phyloP scores from a whole-genome alignment of 2,329 filamentous ascomycete species.

The Chrysosphaeria jannelii region DNA sequence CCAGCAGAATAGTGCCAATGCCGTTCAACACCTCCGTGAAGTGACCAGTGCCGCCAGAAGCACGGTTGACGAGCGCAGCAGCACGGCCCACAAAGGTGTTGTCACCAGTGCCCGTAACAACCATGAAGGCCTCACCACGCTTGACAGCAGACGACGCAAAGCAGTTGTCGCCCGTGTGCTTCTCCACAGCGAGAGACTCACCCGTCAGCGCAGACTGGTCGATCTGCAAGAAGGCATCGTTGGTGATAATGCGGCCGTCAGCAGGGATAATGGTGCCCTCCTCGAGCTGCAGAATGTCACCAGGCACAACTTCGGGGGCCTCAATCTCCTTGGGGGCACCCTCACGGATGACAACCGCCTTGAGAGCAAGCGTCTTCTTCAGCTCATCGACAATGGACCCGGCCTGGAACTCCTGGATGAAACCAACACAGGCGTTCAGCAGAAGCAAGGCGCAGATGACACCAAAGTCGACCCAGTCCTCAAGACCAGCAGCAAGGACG shows the following conservation, averaged over 20 bases:
- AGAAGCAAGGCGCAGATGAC: slow-evolving; percentile 54
- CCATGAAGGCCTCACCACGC: slow-evolving; percentile 60
- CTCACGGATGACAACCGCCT: slow-evolving; percentile 65
- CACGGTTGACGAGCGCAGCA: slow-evolving; percentile 57
- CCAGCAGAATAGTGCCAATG: slow-evolving; percentile 52
- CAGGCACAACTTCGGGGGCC: slow-evolving; percentile 59
- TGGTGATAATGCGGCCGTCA: slow-evolving; percentile 61
- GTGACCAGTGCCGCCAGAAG: slow-evolving; percentile 45
- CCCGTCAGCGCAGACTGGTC: slow-evolving; percentile 82
- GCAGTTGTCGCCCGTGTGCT: slow-evolving; percentile 52
- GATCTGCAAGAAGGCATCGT: slow-evolving; percentile 61
- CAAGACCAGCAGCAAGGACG: slow-evolving; percentile 51
- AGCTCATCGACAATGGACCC: slow-evolving; percentile 73
- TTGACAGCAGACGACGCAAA: slow-evolving; percentile 74
- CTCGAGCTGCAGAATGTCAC: slow-evolving; percentile 70
- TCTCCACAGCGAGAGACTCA: slow-evolving; percentile 75
- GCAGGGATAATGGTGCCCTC: slow-evolving; percentile 81
- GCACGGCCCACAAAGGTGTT: slow-evolving; percentile 74
- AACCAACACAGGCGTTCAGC: slow-evolving; percentile 64
- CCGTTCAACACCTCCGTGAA: slow-evolving; percentile 78
- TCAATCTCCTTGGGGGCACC: slow-evolving; percentile 50
- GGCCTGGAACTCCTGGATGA: slow-evolving; percentile 70
- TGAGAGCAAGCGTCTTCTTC: slow-evolving; percentile 51
- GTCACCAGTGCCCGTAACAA: slow-evolving; percentile 64
- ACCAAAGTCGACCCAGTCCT: slow-evolving; percentile 82